Conservation (phyloP, 1,284 basidiomycete species). For the Ceratobasidium papillatum region DNA sequence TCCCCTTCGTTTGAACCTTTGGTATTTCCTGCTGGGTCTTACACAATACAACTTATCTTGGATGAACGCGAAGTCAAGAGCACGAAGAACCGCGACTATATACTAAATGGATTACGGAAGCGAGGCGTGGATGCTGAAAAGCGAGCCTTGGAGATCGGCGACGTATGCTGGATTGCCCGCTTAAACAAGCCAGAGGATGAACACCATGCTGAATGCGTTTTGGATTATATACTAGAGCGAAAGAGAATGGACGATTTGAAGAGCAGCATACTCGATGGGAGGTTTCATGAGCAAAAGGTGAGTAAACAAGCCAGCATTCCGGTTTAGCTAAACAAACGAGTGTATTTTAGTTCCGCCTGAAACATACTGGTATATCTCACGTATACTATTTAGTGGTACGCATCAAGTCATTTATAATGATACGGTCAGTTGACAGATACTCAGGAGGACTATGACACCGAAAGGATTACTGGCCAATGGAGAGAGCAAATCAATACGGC, state of each 20-base stretch:
- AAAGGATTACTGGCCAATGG: slow-evolving; percentile 50
- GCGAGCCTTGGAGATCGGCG: slow-evolving; percentile 60
- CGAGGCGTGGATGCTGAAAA: slow-evolving; percentile 57
- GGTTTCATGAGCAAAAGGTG: slow-evolving; percentile 65
- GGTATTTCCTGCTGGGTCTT: slow-evolving; percentile 56
- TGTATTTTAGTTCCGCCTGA: slow-evolving; percentile 55
- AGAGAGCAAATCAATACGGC: slow-evolving; percentile 55
- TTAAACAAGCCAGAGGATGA: slow-evolving; percentile 61
- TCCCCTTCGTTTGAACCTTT: slow-evolving; percentile 52
- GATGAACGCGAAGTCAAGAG: slow-evolving; percentile 62
- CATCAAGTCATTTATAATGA: not conserved
- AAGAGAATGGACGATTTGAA: slow-evolving; percentile 63
- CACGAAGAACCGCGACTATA: slow-evolving; percentile 52
- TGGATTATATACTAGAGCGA: slow-evolving; percentile 64
- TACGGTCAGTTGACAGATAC: not conserved
- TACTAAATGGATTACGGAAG: slow-evolving; percentile 50
- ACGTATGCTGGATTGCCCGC: slow-evolving; percentile 64
- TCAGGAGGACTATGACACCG: slow-evolving; percentile 40
- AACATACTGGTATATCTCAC: slow-evolving; percentile 56
- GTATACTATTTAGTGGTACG: slow-evolving; percentile 63
- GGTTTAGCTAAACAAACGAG: not conserved
- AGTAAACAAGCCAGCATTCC: slow-evolving; percentile 37
- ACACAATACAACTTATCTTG: slow-evolving; percentile 60
- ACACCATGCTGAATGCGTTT: slow-evolving; percentile 52
- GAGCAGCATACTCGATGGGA: slow-evolving; percentile 60